These are phyloP conservation scores for Podospora australis DNA, from an alignment of 495 filamentous ascomycete species.

Conservation along the genomic window DNA sequence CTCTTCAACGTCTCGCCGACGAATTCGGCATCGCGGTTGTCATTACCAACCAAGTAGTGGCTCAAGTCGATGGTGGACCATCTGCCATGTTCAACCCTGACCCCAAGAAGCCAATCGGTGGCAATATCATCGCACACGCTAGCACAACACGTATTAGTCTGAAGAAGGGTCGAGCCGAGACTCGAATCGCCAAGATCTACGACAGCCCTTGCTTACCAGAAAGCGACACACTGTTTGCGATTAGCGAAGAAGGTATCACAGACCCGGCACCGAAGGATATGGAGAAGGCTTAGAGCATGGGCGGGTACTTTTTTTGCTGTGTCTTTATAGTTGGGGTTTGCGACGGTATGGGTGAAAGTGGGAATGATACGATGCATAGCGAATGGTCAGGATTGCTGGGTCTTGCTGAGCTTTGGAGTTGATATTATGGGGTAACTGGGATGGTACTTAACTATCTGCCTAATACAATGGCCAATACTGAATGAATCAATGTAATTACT, in stretches of 20 bases:
- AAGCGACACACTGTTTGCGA: slow-evolving; percentile 93
- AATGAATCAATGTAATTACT: too few relatives aligned
- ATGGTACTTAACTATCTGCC: too few relatives aligned
- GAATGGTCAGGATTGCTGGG: background rate
- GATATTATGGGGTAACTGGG: slow-evolving; percentile 1
- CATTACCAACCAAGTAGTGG: slow-evolving; percentile 97
- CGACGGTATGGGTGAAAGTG: background rate
- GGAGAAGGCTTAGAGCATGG: slow-evolving; percentile 55
- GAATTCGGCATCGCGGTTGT: slow-evolving; percentile 98
- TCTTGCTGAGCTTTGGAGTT: slow-evolving; percentile 5
- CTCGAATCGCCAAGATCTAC: slow-evolving; percentile 96
- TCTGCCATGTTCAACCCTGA: slow-evolving; percentile 98
- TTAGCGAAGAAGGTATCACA: slow-evolving; percentile 92
- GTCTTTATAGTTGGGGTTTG: slow-evolving; percentile 7
- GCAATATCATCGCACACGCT: slow-evolving; percentile 97
- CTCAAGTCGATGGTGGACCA: slow-evolving; percentile 93
- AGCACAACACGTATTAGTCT: slow-evolving; percentile 84
- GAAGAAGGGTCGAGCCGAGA: slow-evolving; percentile 93
- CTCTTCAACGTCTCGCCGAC: slow-evolving; percentile 86
- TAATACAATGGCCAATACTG: too few relatives aligned
- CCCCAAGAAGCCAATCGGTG: slow-evolving; percentile 97
- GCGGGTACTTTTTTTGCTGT: background rate
- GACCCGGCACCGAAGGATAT: slow-evolving; percentile 93
- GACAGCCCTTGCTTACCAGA: slow-evolving; percentile 96
- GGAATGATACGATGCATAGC: slow-evolving; percentile 5